Percentiles rank a stretch among this genome's conserved stretches.
These are phyloP conservation scores for Orbilia ellipsospora DNA, from an alignment of 2,329 filamentous ascomycete species.

Conservation along the genomic window DNA sequence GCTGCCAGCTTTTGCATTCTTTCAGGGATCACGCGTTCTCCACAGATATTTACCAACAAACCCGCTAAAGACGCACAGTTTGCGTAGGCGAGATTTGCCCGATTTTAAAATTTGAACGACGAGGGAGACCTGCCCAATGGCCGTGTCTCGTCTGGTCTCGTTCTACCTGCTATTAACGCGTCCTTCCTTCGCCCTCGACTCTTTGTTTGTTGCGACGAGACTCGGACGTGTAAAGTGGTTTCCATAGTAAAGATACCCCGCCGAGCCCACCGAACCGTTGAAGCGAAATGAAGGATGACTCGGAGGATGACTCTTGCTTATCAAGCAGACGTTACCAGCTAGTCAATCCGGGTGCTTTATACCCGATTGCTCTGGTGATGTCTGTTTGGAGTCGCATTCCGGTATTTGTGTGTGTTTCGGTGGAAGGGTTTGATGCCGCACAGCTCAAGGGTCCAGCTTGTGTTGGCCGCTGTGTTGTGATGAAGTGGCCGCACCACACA, in stretches of 20 bases:
- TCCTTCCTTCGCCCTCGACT: not conserved
- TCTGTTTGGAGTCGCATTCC: not conserved
- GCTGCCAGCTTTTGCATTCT: slow-evolving; percentile 40
- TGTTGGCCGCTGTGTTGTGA: no score
- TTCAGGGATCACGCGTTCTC: slow-evolving; percentile 40
- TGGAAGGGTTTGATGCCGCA: no score
- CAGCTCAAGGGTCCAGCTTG: no score
- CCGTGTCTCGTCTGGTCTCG: slow-evolving; percentile 1
- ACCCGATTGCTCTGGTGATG: slow-evolving; percentile 6
- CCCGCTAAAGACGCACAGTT: not conserved
- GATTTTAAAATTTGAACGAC: not conserved
- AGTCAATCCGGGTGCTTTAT: not conserved
- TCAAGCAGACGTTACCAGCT: not conserved
- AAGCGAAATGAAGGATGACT: no score
- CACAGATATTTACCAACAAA: slow-evolving; percentile 38
- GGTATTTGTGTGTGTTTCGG: not conserved
- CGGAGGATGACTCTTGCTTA: slow-evolving; percentile 25
- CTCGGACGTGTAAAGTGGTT: slow-evolving; percentile 42
- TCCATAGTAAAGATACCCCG: slow-evolving; percentile 4
- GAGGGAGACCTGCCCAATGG: slow-evolving; percentile 15
- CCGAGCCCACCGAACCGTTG: not conserved
- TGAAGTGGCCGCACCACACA: slow-evolving; percentile 7
- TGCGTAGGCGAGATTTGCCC: slow-evolving; percentile 28
- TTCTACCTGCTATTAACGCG: slow-evolving; percentile 17
- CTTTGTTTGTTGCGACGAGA: slow-evolving; percentile 33